phyloP scores from a whole-genome alignment of 225 moss, liverwort and hornwort species.

The Takakia lepidozioides region DNA sequence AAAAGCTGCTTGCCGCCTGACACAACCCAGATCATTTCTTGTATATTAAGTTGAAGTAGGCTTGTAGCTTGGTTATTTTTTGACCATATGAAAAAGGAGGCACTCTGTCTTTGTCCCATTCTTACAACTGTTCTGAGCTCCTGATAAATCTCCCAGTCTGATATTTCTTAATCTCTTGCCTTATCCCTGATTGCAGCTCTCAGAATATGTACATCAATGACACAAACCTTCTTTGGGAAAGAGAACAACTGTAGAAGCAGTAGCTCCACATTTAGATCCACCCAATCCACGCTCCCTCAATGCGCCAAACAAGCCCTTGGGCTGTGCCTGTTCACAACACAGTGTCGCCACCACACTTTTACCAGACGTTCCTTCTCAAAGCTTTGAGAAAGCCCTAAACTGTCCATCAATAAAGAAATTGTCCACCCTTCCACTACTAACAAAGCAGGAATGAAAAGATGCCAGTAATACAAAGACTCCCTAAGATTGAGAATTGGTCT shows the following conservation, averaged over 20 bases:
- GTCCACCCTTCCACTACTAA: not conserved
- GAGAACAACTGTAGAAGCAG: conserved; percentile 73
- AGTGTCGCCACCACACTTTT: too few relatives aligned
- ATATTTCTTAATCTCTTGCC: too few relatives aligned
- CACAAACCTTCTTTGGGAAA: conserved; percentile 50
- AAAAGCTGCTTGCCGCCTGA: conserved; percentile 66
- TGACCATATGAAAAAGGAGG: too few relatives aligned
- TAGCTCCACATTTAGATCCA: conserved; percentile 82
- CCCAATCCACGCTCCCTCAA: conserved; percentile 89
- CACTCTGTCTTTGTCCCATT: too few relatives aligned
- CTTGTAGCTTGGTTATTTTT: too few relatives aligned
- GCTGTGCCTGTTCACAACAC: conserved; percentile 37
- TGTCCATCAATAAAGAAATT: not conserved
- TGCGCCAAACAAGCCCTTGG: conserved; percentile 82
- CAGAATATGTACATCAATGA: not conserved
- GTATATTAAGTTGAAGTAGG: too few relatives aligned
- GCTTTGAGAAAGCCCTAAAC: too few relatives aligned
- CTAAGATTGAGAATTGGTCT: not conserved
- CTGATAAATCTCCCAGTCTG: too few relatives aligned
- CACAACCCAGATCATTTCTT: conserved; percentile 1
- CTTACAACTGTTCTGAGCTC: too few relatives aligned
- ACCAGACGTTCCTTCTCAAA: too few relatives aligned
- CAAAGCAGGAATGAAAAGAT: not conserved
- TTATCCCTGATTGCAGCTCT: too few relatives aligned
- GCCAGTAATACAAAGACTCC: not conserved